Conservation (phyloP, 345 rosid species). For the Kandelia obovata region DNA sequence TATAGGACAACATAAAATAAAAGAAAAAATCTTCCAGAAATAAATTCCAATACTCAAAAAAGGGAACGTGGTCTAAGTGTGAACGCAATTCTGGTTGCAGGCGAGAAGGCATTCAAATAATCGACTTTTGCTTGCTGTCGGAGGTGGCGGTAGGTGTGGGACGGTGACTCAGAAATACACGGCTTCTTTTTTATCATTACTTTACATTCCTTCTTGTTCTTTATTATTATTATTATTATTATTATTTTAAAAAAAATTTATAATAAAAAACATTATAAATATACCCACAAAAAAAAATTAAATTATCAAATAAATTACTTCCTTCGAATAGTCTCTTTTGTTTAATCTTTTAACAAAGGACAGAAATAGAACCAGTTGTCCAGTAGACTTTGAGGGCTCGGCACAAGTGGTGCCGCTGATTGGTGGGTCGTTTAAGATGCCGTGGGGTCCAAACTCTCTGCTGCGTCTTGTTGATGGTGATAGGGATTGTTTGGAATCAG, state of each 20-base stretch:
- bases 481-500: neutral
- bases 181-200: neutral
- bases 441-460: neutral
- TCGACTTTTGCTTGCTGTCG: neutral
- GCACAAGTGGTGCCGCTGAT: neutral
- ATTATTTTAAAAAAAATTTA: no score
- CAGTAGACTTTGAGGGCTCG: no score
- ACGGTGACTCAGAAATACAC: conserved; percentile 24
- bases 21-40: neutral
- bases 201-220: no score
- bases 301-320: no score
- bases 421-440: neutral
- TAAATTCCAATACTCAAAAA: neutral
- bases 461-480: neutral
- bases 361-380: no score
- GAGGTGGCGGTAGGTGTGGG: conserved; percentile 30
- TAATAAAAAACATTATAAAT: neutral
- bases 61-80: conserved; percentile 18
- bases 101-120: neutral
- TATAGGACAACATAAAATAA: neutral
- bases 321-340: no score
- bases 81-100: conserved; percentile 25
- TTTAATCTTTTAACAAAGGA: no score
- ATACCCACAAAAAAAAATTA: neutral
- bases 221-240: neutral